Evolutionary conservation across 2,329 filamentous ascomycete genomes (phyloP).

Genomic region (Mariannaea sp.): DNA sequence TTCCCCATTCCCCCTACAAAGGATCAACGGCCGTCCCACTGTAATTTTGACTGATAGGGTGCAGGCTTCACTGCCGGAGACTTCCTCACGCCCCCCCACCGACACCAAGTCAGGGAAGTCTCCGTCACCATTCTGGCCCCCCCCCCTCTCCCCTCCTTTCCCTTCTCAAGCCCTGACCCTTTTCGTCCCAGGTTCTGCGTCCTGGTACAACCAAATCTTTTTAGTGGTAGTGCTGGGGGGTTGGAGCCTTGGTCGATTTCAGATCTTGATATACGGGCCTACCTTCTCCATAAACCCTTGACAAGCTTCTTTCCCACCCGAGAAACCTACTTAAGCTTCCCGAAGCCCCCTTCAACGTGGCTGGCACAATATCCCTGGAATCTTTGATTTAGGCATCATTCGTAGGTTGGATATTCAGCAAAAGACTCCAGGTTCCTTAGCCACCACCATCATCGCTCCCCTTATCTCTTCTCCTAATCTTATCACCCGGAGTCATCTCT

Average conservation of each 20-base stretch:
- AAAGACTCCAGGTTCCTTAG: constrained; percentile 20
- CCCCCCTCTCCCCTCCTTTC: constrained; percentile 21
- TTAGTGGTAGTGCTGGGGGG: constrained; percentile 37
- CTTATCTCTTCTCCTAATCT: constrained; percentile 13
- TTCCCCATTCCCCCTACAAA: constrained; percentile 32
- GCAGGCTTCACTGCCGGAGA: constrained; percentile 35
- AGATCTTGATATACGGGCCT: constrained; percentile 39
- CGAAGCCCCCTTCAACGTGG: constrained; percentile 32
- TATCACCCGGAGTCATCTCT: constrained; percentile 17
- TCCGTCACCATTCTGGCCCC: constrained; percentile 31
- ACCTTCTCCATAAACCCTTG: constrained; percentile 33
- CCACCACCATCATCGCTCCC: constrained; percentile 8
- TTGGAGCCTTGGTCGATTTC: constrained; percentile 30
- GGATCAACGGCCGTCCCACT: constrained; percentile 33
- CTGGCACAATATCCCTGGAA: constrained; percentile 27
- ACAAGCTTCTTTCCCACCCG: constrained; percentile 36
- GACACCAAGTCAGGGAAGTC: constrained; percentile 32
- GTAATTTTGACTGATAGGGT: constrained; percentile 26
- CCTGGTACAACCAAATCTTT: constrained; percentile 29
- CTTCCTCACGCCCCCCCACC: constrained; percentile 28
- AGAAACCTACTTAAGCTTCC: constrained; percentile 40
- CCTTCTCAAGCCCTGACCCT: constrained; percentile 28
- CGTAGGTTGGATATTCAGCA: constrained; percentile 18
- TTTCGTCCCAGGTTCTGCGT: constrained; percentile 36
- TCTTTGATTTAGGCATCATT: constrained; percentile 23